Evolutionary conservation across 768 basidiomycete genomes (phyloP), one percentile per base, ranked within the genome.

Genomic region (Chalciporus piperatus): DNA sequence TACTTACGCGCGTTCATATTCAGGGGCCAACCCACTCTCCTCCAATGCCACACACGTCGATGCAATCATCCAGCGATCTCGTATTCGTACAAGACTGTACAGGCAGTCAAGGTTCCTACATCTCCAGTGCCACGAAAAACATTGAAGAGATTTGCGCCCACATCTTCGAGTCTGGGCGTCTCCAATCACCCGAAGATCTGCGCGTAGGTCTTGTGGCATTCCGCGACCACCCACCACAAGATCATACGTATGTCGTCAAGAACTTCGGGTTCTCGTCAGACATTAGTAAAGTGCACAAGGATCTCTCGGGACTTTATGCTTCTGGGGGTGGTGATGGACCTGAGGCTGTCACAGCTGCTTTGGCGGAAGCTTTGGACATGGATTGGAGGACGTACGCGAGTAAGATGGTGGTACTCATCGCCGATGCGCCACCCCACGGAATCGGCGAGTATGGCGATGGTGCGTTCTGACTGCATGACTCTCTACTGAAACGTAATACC

Each of bases 361-460:
- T 98, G 66, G 85, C 83, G 1, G 94, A 95, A 64, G 86, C 87
- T 9, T 61, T 94, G 62, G 82, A 84, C 48, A 89, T 98, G 84
- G 87, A 92, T 11, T 98, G 96, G 96, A 78, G 96, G 61, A 76
- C 79, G 44, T 71, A 80, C 41, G 89, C 96, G 23, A 91, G 87
- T 66, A 98, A 92, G 76, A 98, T 98, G 92, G 80, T 93, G 45
- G 93, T 98, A 6, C 80, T 98, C 61, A 94, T 98, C 62, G 94
- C 96, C 16, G 96, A 98, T 76, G 96, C 96, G 0, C 96, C 96
- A 33, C 93, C 95, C 14, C 96, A 98, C 72, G 96, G 95, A 3
- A 92, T 98, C 63, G 95, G 95, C 52, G 95, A 98, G 69, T 92
- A 92, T 57, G 96, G 95, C 16, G 96, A 98, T 72, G 94, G 93